A percentile compares a stretch with the other conserved stretches of the same genome.
Conservation (phyloP, 1,139 yeast species). For the Candida neerlandica region DNA sequence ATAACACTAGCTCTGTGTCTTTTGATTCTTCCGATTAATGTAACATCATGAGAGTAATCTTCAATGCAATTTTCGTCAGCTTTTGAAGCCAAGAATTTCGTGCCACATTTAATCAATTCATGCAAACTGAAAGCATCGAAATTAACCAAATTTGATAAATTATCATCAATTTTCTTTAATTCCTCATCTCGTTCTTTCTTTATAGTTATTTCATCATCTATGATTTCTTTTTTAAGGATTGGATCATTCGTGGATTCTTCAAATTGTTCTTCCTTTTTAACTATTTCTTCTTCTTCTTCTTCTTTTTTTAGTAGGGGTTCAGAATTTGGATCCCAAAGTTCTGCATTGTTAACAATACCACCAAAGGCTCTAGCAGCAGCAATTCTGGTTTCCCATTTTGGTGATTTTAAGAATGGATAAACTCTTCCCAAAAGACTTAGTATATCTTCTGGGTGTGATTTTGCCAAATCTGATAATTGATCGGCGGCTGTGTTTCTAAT, state of each 20-base stretch:
- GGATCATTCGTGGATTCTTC: constrained; percentile 16
- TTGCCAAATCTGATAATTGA: constrained; percentile 91
- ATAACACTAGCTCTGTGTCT: constrained; percentile 25
- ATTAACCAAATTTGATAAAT: constrained; percentile 50
- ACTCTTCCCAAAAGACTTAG: constrained; percentile 83
- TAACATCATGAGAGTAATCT: constrained; percentile 17
- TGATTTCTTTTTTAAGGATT: constrained; percentile 20
- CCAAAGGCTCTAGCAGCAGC: constrained; percentile 96
- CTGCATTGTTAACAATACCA: constrained; percentile 81
- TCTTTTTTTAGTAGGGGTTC: constrained; percentile 29
- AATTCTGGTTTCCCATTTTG: constrained; percentile 94
- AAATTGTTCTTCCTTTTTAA: constrained; percentile 30
- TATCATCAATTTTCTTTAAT: constrained; percentile 50
- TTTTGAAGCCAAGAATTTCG: constrained; percentile 70
- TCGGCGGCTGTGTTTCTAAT: constrained; percentile 97
- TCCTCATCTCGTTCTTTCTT: constrained; percentile 50
- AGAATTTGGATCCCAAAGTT: constrained; percentile 82
- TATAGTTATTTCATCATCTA: constrained; percentile 30
- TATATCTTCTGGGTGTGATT: constrained; percentile 92
- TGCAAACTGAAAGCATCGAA: constrained; percentile 66
- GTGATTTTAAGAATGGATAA: constrained; percentile 80
- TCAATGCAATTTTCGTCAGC: constrained; percentile 41
- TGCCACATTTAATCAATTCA: constrained; percentile 69
- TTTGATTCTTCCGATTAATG: constrained; percentile 38
- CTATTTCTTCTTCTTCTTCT: constrained; percentile 17